Evolutionary conservation across 768 basidiomycete genomes (phyloP), one percentile per base, ranked within the genome.

Genomic region (Clavulina sp.): DNA sequence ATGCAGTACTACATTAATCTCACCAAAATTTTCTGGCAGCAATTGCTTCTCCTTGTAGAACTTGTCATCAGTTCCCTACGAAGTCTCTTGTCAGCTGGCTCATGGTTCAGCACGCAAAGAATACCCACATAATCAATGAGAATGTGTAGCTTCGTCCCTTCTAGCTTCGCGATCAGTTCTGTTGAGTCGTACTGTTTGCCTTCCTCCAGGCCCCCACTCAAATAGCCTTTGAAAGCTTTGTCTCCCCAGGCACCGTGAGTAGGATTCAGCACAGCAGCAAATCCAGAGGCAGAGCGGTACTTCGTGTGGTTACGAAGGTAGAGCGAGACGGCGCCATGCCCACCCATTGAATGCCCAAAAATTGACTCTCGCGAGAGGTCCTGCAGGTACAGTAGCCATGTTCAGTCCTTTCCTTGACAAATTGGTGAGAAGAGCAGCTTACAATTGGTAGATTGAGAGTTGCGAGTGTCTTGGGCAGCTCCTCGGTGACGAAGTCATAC

Each of bases 271-370:
- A 86, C 78, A 1, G 84, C 84, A 29, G 87, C 69, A 62, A 97
- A 96, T 0, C 88, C 93, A 4, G 88, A 92, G 4, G 76, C 84
- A 19, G 89, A 93, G 50, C 77, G 76, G 66, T 84, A 97, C 57
- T 56, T 74, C 73, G 62, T 77, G 78, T 4, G 68, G 68, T 52
- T 74, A 70, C 28, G 66, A 41, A 97, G 79, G 66, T 96, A 96
- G 34, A 96, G 66, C 16, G 84, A 83, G 26, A 99, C 73, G 9
- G 95, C 89, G 5, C 95, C 95, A 61, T 95, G 91, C 1, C 95
- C 95, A 52, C 86, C 88, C 95, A 97, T 99, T 41, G 85, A 89
- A 66, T 99, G 95, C 6, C 95, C 95, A 61, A 88, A 84, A 60
- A 97, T 81, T 21, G 88, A 89, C 61, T 85, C 79, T 48, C 84